Evolutionary conservation across 2,329 filamentous ascomycete species (phyloP), one percentile per base, ranked within the genome.

Genomic region (Diplodia seriata): DNA sequence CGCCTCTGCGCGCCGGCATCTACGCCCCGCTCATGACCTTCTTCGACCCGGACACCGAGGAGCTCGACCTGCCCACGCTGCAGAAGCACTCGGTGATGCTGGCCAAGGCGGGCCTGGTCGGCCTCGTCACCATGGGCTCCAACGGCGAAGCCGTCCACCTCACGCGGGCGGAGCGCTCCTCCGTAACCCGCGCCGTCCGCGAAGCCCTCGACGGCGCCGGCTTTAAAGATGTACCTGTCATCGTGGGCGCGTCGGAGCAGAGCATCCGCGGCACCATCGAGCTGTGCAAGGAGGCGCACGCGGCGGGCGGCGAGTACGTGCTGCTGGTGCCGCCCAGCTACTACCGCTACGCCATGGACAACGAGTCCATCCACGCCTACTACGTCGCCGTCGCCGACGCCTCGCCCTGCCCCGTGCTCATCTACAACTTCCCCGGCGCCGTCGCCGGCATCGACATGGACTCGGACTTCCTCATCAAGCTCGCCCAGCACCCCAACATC

Each of bases 11-110:
- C 54, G 90, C 90, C 75, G 92, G 92, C 77, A 93, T 95, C 77
- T 96, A 95, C 80, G 91, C 91, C 69, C 93, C 93, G 31, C 94
- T 91, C 69, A 92, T 95, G 89, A 96, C 92, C 74, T 96, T 97
- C 79, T 97, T 97, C 83, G 84, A 94, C 80, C 85, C 90, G 7
- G 86, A 90, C 71, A 95, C 91, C 55, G 93, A 97, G 81, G 91
- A 95, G 59, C 85, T 97, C 74, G 93, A 97, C 76, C 88, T 94
- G 71, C 85, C 90, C 43, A 86, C 87, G 69, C 91, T 95, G 81
- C 91, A 92, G 80, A 90, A 87, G 76, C 93, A 97, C 77, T 91
- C 91, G 29, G 87, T 91, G 72, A 90, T 92, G 57, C 87, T 97
- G 57, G 90, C 89, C 49, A 84, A 89, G 76, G 91, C 88, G 68